phyloP scores from a whole-genome alignment of 768 basidiomycete genomes.

The Lentinus brumalis region DNA sequence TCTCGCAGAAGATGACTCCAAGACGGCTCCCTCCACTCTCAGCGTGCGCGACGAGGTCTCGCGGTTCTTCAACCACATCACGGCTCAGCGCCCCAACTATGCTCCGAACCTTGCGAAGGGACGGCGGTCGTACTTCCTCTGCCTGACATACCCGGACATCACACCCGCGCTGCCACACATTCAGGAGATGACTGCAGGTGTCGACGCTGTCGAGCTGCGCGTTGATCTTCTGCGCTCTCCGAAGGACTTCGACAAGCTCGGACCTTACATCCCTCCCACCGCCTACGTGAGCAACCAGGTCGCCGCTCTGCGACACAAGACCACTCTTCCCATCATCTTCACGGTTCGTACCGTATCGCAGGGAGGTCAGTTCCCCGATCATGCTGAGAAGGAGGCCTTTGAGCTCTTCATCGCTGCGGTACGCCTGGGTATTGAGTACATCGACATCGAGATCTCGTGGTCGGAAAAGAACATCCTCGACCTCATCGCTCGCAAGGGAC shows the following conservation, averaged over 20 bases:
- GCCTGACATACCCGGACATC: slow-evolving; percentile 89
- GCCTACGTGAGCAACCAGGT: slow-evolving; percentile 82
- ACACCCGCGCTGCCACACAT: slow-evolving; percentile 66
- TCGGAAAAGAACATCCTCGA: slow-evolving; percentile 61
- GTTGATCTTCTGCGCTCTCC: slow-evolving; percentile 79
- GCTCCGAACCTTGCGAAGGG: slow-evolving; percentile 53
- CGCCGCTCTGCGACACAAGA: slow-evolving; percentile 71
- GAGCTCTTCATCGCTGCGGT: slow-evolving; percentile 78
- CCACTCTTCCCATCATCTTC: slow-evolving; percentile 86
- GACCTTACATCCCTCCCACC: slow-evolving; percentile 61
- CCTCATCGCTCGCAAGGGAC: slow-evolving; percentile 63
- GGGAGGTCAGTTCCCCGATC: slow-evolving; percentile 90
- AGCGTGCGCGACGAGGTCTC: slow-evolving; percentile 62
- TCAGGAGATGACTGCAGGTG: slow-evolving; percentile 76
- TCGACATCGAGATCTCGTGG: slow-evolving; percentile 88
- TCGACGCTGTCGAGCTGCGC: slow-evolving; percentile 91
- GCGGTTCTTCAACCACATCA: slow-evolving; percentile 89
- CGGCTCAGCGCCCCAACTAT: slow-evolving; percentile 68
- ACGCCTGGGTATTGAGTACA: slow-evolving; percentile 85
- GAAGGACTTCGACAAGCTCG: slow-evolving; percentile 47
- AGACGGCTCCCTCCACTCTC: slow-evolving; percentile 26
- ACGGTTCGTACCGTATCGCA: slow-evolving; percentile 88
- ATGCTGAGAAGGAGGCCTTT: slow-evolving; percentile 67
- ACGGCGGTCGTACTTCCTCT: slow-evolving; percentile 87
- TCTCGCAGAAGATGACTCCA: slow-evolving; percentile 13